phyloP scores from a whole-genome alignment of 2,329 filamentous ascomycete genomes.

The Microdochium trichocladiopsis region DNA sequence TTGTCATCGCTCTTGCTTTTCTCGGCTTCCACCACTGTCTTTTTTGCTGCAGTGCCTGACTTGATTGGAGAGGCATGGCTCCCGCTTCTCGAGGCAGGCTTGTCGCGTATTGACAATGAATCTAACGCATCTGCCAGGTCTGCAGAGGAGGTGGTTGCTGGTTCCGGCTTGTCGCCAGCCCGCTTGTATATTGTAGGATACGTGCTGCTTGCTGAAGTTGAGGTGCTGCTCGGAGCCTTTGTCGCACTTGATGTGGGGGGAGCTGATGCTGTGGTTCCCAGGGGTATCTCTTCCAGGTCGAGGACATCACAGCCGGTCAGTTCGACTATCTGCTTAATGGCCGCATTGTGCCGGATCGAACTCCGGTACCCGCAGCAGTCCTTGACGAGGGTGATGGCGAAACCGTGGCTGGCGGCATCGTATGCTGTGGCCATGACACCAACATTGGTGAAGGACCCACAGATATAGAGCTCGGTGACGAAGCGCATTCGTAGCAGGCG shows the following conservation, averaged over 20 bases:
- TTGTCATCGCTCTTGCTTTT: neutral
- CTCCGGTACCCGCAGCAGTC: slow-evolving; percentile 82
- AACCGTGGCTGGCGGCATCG: slow-evolving; percentile 82
- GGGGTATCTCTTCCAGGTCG: slow-evolving; percentile 45
- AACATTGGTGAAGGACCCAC: slow-evolving; percentile 78
- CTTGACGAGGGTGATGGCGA: slow-evolving; percentile 78
- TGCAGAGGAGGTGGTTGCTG: neutral
- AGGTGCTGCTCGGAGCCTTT: neutral
- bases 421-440: slow-evolving; percentile 87
- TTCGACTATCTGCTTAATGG: slow-evolving; percentile 64
- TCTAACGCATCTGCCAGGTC: neutral
- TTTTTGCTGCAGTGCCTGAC: neutral
- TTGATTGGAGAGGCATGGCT: neutral
- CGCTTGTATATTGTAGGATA: slow-evolving; percentile 14
- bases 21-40: neutral
- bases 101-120: neutral
- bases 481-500: slow-evolving; percentile 75
- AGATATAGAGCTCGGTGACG: slow-evolving; percentile 83
- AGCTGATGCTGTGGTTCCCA: neutral
- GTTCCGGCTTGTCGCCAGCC: neutral
- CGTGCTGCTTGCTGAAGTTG: slow-evolving; percentile 8
- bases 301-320: slow-evolving; percentile 67
- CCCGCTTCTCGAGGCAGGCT: neutral
- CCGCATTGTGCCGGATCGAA: slow-evolving; percentile 60
- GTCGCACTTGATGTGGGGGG: neutral